These are phyloP conservation scores for Atkinsonella texensis DNA, from an alignment of 2,329 filamentous ascomycete genomes.

Conservation along the genomic window DNA sequence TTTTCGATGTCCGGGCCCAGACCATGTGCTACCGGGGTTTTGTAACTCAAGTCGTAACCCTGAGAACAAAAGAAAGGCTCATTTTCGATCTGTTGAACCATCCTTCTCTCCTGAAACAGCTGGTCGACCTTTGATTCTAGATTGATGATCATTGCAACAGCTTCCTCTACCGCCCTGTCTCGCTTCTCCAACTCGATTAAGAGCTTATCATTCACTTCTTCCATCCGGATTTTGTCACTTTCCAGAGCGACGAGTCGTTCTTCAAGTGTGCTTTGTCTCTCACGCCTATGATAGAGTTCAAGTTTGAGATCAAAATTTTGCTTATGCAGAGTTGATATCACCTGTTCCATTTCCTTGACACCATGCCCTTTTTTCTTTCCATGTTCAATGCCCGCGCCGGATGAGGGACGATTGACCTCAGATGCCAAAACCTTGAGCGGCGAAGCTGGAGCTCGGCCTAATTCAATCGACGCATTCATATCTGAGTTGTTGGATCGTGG, in stretches of 20 bases:
- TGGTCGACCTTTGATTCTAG: slow-evolving; percentile 49
- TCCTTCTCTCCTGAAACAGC: slow-evolving; percentile 39
- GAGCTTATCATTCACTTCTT: slow-evolving; percentile 46
- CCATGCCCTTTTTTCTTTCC: slow-evolving; percentile 44
- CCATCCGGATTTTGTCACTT: slow-evolving; percentile 38
- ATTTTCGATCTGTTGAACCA: slow-evolving; percentile 38
- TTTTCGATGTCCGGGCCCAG: slow-evolving; percentile 10
- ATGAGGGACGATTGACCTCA: slow-evolving; percentile 29
- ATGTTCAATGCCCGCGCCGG: slow-evolving; percentile 27
- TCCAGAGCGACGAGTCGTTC: slow-evolving; percentile 43
- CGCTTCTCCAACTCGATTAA: slow-evolving; percentile 51
- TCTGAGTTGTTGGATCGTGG: slow-evolving; percentile 26
- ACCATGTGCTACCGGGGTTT: slow-evolving; percentile 11
- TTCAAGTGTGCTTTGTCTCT: slow-evolving; percentile 50
- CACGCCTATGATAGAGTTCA: slow-evolving; percentile 56
- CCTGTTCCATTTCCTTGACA: slow-evolving; percentile 56
- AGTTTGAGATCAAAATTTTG: slow-evolving; percentile 69
- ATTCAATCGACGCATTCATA: slow-evolving; percentile 26
- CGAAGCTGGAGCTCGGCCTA: slow-evolving; percentile 26
- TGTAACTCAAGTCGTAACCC: slow-evolving; percentile 17
- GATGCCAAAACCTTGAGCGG: slow-evolving; percentile 23
- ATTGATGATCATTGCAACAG: slow-evolving; percentile 55
- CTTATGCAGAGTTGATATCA: slow-evolving; percentile 57
- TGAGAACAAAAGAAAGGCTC: slow-evolving; percentile 23
- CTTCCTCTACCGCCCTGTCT: slow-evolving; percentile 59